Conservation (phyloP, 2,329 filamentous ascomycete genomes). For the Daldinia sp. region DNA sequence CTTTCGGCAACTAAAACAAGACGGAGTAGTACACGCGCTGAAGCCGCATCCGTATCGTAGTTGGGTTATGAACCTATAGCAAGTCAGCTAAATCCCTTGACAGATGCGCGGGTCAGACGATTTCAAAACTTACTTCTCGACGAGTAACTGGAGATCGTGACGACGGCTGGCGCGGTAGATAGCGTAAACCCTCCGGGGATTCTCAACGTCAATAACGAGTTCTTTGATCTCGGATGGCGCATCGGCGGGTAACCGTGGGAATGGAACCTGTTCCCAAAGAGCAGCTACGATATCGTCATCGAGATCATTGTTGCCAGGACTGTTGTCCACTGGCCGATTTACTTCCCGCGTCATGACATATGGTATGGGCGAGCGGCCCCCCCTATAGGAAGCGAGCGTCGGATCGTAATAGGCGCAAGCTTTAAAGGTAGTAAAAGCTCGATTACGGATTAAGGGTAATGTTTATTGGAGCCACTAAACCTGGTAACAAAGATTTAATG, state of each 20-base stretch:
- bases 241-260: conserved; percentile 69
- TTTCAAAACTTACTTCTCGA: conserved; percentile 69
- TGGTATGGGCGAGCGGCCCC: conserved; percentile 21
- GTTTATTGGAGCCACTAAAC: background rate
- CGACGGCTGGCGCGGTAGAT: conserved; percentile 71
- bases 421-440: background rate
- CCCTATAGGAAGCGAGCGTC: conserved; percentile 18
- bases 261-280: conserved; percentile 72
- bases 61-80: conserved; percentile 79
- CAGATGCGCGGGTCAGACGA: background rate
- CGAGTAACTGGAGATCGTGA: conserved; percentile 73
- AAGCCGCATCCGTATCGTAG: conserved; percentile 84
- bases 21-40: conserved; percentile 76
- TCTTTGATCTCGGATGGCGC: conserved; percentile 69
- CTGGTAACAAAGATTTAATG: background rate
- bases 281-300: conserved; percentile 66
- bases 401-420: background rate
- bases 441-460: background rate
- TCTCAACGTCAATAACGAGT: conserved; percentile 69
- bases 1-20: conserved; percentile 83
- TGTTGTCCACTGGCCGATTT: conserved; percentile 52
- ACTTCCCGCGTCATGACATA: conserved; percentile 65
- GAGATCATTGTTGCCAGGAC: conserved; percentile 50
- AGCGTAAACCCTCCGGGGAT: conserved; percentile 70
- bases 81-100: conserved; percentile 38